Evolutionary conservation across 2,329 filamentous ascomycete genomes (phyloP), one percentile per base, ranked within the genome.

Genomic region (Fusarium denticulatum): DNA sequence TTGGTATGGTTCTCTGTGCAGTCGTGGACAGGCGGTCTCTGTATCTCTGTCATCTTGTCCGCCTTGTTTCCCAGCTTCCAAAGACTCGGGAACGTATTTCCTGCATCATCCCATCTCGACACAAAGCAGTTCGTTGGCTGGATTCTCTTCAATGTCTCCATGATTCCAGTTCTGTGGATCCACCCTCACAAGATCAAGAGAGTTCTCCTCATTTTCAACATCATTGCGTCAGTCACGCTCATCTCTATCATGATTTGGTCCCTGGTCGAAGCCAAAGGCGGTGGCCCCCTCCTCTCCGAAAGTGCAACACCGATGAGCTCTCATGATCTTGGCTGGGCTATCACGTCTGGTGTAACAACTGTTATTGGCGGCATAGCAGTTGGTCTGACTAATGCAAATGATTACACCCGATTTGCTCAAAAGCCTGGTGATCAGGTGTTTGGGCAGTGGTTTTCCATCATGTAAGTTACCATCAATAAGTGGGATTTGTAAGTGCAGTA

Each of bases 401-500:
- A 53, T 2, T 53, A 53, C 10, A 53, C 50, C 14, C 7, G 50
- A 1, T 53, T 53, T n/a, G 50, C 50, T 13, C 34, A 39, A 9
- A 53, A 53, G 10, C 34, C 50, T n/a, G 50, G 50, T 7, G 50
- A 53, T 10, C 50, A 53, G 6, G 50, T 53, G 7, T 53, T 53
- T 39, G 50, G 50, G 7, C 50, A 53, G 24, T 53, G 50, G 50
- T 53, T 53, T 10, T 53, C 50, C 14, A 53, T 53, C 7, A 53
- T 53, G 50, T 53, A 5, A 39, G 50, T 53, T 1, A 1, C 2
- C 16, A 9, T 9, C 3, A 26, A 20, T 2, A 1, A 6, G 13
- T 16, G 0, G 4, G 13, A 9, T 22, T 7, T 22, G 0, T 0
- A 37, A 16, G 7, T 0, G 7, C 18, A 16, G 2, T 2, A 22